A percentile compares a stretch with the other conserved stretches of the same genome.
Evolutionary conservation across 352 stramenopile species (phyloP).

Genomic region (Elongisporangium senticosum): DNA sequence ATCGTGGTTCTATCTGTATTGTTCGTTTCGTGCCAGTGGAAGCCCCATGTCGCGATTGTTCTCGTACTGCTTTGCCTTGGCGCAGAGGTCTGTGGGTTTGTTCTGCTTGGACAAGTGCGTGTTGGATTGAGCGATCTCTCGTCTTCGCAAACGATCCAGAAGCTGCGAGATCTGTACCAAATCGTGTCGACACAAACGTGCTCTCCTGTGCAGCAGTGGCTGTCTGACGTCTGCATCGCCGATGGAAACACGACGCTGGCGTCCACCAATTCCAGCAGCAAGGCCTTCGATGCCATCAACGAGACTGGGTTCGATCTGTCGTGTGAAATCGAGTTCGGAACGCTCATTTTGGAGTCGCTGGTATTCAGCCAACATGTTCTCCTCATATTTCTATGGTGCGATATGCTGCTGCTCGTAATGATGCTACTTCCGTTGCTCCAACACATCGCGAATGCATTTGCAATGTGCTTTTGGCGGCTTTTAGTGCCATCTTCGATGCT

Average conservation of each 20-base stretch:
- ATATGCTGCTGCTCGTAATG: neutral
- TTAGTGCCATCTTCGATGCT: neutral
- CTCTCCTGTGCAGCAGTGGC: slow-evolving; percentile 17
- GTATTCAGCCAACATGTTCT: slow-evolving; percentile 3
- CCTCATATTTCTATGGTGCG: neutral
- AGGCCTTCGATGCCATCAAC: neutral
- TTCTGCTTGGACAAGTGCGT: neutral
- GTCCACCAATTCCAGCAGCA: neutral
- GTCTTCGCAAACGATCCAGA: neutral
- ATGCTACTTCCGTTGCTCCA: neutral
- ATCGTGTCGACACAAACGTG: slow-evolving; percentile 18
- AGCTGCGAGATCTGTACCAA: slow-evolving; percentile 14
- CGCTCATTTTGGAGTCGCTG: slow-evolving; percentile 12
- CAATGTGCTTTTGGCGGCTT: neutral
- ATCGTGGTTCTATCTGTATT: slow-evolving; percentile 14
- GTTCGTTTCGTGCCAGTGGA: slow-evolving; percentile 15
- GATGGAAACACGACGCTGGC: slow-evolving; percentile 1
- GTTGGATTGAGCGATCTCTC: neutral
- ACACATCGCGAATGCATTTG: neutral
- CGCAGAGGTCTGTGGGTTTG: slow-evolving; percentile 12
- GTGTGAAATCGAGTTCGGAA: slow-evolving; percentile 19
- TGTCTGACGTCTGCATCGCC: slow-evolving; percentile 19
- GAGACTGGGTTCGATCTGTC: slow-evolving; percentile 8
- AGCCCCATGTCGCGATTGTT: slow-evolving; percentile 7
- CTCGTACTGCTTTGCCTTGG: slow-evolving; percentile 13